Evolutionary conservation across 495 filamentous ascomycete species (phyloP), one percentile per base, ranked within the genome.

Genomic region (Trichocladium uniseriatum): DNA sequence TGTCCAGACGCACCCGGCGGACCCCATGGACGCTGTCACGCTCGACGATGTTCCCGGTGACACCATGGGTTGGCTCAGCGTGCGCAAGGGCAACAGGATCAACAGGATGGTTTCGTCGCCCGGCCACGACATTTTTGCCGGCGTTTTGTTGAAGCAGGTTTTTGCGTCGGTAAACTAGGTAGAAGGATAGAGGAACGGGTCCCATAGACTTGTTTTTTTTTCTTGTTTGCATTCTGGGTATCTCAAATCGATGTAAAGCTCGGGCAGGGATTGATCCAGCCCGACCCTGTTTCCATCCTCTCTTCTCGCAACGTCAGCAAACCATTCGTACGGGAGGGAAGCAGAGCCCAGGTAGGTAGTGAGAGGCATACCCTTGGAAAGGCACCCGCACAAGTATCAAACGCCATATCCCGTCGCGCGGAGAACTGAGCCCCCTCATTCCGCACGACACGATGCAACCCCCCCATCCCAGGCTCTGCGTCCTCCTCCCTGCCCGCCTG

Each of bases 21-120:
- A 62, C 16, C 63, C 63, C 14, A 41, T 64, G 49, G 59, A 68
- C 40, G 51, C 60, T 19, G 46, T 67, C 45, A 58, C 37, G 18
- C 27, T 67, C n/a, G 65, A 68, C 32, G 63, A 68, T 16, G 46
- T 68, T 0, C 65, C 65, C 1, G 68, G 71, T 14, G 89, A 95
- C 57, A 77, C 79, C 34, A 80, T 81, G 16, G 76, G 80, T 8
- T 96, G 89, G 89, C 58, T 91, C 57, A 83, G 79, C 58, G 46
- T 57, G 32, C 71, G 61, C 38, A 81, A 75, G 51, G 89, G 89
- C 2, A 96, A 95, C 66, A 75, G 86, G 47, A 76, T 96, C 48
- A 78, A 76, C 62, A 72, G 83, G 57, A 84, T 88, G 67, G 73
- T 83, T 20, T 64, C 56, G 37, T 77, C 67, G 46, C 81, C 80